Evolutionary conservation across 2,329 filamentous ascomycete species (phyloP), one percentile per base, ranked within the genome.

Genomic region (Alternaria sp.): DNA sequence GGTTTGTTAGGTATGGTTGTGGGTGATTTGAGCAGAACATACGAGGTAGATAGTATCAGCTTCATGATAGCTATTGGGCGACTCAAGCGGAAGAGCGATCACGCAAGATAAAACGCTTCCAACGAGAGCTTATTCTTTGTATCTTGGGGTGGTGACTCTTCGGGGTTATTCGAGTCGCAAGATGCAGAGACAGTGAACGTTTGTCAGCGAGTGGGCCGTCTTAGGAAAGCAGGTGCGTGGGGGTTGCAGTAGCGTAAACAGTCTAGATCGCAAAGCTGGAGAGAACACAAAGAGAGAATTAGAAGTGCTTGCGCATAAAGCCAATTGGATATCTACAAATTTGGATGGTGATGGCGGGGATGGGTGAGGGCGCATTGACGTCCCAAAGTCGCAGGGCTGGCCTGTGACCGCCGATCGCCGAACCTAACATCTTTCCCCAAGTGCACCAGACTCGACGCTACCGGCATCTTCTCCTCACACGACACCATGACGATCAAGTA

Each of bases 11-110:
- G n/a, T 68, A 69, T 31, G 59, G 39, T 31, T 26, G 29, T 36
- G 17, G 29, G 11, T 8, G 44, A 14, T 11, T 17, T 26, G 17
- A n/a, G 29, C 10, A 24, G n/a, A 46, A 80, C 89, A 71, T 85
- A 95, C 92, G 90, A 92, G 66, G 92, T 96, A 55, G 91, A 96
- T 53, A 96, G 86, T 65, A 96, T 85, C 75, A 96, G 83, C 82
- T 92, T 92, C 81, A 92, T 92, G 83, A 85, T 88, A 57, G 40
- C 53, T 31, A 17, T 34, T 40, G 36, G 26, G 2, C 21, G 3
- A 5, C 7, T n/a, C 5, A 40, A 24, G 10, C 4, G 21, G 44
- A 13, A 23, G 21, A 36, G 17, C 14, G 13, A 48, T 24, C 2
- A 36, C 44, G 44, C 29, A 24, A 36, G 31, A 48, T n/a, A 24